Evolutionary conservation across 2,329 filamentous ascomycete species (phyloP).

Genomic region (Penicillium corylophilum): DNA sequence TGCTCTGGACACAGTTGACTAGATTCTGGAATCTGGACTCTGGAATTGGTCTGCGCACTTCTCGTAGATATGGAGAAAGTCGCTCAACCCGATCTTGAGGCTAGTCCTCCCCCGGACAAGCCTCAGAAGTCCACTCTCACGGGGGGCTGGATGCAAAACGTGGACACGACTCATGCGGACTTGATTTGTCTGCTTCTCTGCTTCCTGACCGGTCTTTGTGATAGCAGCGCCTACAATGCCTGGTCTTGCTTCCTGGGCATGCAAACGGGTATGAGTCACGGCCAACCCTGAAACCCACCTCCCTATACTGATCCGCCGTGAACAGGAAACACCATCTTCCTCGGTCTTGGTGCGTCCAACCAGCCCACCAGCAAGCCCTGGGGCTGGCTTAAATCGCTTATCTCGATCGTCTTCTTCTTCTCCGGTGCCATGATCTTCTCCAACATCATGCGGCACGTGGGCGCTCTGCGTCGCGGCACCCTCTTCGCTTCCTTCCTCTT

Average conservation of each 20-base stretch:
- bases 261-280: slow-evolving; percentile 44
- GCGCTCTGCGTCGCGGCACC: slow-evolving; percentile 35
- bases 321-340: slow-evolving; percentile 48
- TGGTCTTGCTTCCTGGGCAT: slow-evolving; percentile 50
- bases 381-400: slow-evolving; percentile 47
- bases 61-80: slow-evolving; percentile 20
- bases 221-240: slow-evolving; percentile 47
- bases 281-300: background rate
- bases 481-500: slow-evolving; percentile 44
- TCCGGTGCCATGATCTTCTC: slow-evolving; percentile 44
- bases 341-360: slow-evolving; percentile 45
- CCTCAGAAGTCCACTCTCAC: slow-evolving; percentile 12
- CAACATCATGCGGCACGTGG: slow-evolving; percentile 35
- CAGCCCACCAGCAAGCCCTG: slow-evolving; percentile 40
- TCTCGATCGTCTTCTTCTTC: slow-evolving; percentile 45
- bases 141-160: slow-evolving; percentile 30
- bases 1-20: background rate
- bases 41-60: background rate
- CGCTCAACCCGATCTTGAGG: slow-evolving; percentile 20
- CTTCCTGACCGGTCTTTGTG: slow-evolving; percentile 46
- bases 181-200: slow-evolving; percentile 41
- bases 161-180: slow-evolving; percentile 36
- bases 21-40: no score
- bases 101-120: slow-evolving; percentile 10
- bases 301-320: background rate